Evolutionary conservation across 73 alveolate species (phyloP).

Genomic region (Paramecium bursaria): DNA sequence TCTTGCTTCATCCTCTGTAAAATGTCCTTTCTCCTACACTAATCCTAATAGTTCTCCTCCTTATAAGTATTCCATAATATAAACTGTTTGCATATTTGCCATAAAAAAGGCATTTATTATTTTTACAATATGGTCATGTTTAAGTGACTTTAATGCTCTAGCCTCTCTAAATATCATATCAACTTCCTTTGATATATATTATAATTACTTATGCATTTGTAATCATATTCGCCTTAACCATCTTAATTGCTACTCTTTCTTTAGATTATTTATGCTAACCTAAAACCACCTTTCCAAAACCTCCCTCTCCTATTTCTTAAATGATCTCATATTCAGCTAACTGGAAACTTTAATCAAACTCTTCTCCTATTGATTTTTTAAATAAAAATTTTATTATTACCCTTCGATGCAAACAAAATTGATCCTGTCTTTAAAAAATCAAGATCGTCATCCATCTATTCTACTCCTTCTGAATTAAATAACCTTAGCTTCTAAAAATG

Average conservation of each 20-base stretch:
- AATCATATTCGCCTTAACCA: constrained; percentile 43
- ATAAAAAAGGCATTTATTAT: constrained; percentile 58
- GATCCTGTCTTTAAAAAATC: constrained; percentile 54
- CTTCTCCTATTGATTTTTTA: constrained; percentile 66
- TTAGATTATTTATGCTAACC: constrained; percentile 67
- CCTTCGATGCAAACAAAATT: constrained; percentile 63
- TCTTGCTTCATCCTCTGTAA: constrained; percentile 87
- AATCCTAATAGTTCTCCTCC: constrained; percentile 93
- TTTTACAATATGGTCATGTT: constrained; percentile 64
- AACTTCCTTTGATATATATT: constrained; percentile 27
- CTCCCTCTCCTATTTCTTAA: constrained; percentile 74
- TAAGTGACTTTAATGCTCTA: constrained; percentile 55
- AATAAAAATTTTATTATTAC: not conserved
- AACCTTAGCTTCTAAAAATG: constrained; percentile 10
- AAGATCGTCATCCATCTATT: constrained; percentile 51
- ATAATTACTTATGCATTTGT: constrained; percentile 45
- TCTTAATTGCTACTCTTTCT: constrained; percentile 70
- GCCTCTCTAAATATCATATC: constrained; percentile 69
- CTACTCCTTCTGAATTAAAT: constrained; percentile 51
- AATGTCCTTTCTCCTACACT: constrained; percentile 70
- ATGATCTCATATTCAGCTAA: constrained; percentile 69
- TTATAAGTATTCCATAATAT: constrained; percentile 81
- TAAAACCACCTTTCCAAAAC: constrained; percentile 69
- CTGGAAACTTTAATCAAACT: constrained; percentile 55
- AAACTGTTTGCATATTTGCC: constrained; percentile 56